Evolutionary conservation across 2,329 filamentous ascomycete genomes (phyloP).

Genomic region (Diaporthe sp.): DNA sequence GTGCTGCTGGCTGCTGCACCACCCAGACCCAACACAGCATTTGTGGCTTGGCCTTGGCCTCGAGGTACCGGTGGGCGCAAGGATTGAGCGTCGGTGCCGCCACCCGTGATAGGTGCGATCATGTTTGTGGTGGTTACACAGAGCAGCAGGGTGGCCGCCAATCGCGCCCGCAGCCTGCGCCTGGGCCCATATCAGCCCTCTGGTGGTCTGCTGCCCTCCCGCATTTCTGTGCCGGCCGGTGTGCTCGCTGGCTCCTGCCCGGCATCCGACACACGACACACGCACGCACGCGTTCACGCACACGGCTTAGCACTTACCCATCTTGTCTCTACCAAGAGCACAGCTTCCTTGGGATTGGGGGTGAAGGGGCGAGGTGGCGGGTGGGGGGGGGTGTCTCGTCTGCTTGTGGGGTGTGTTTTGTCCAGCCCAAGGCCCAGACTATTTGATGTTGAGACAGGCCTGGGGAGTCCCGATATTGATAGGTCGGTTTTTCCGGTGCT

Average conservation of each 20-base stretch:
- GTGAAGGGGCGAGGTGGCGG: background rate
- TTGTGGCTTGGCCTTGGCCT: slow-evolving; percentile 28
- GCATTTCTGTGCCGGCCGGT: slow-evolving; percentile 28
- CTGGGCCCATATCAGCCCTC: slow-evolving; percentile 10
- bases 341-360: background rate
- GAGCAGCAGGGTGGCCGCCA: slow-evolving; percentile 22
- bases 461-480: slow-evolving; percentile 26
- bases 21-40: slow-evolving; percentile 21
- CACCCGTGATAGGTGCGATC: slow-evolving; percentile 30
- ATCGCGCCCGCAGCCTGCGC: background rate
- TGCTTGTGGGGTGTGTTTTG: background rate
- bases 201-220: background rate
- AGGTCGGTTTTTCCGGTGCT: slow-evolving; percentile 30
- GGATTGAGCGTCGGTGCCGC: background rate
- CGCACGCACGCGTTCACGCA: slow-evolving; percentile 1
- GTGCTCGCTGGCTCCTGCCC: slow-evolving; percentile 1
- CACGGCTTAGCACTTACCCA: slow-evolving; percentile 8
- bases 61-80: slow-evolving; percentile 14
- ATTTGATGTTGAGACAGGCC: slow-evolving; percentile 25
- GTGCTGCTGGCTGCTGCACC: slow-evolving; percentile 24
- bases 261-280: slow-evolving; percentile 16
- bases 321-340: background rate
- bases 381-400: background rate
- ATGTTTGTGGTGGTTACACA: slow-evolving; percentile 30
- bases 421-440: slow-evolving; percentile 2